Evolutionary conservation across 2,329 filamentous ascomycete genomes (phyloP).

Genomic region (Ophiocordyceps camponoti-saundersi): DNA sequence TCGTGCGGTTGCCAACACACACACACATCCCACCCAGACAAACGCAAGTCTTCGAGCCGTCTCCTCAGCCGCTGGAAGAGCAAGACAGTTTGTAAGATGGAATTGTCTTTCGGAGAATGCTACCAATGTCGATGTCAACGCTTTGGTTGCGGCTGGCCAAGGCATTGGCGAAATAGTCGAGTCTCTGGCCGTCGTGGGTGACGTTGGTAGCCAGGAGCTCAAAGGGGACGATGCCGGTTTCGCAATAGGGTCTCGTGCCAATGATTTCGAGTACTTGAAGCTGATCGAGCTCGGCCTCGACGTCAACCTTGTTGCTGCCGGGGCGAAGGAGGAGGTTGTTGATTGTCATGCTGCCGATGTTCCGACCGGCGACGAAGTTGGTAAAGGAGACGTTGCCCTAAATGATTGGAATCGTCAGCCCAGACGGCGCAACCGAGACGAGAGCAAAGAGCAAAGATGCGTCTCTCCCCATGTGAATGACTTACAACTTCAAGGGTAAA

Average conservation of each 20-base stretch:
- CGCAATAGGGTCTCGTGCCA: conserved; percentile 30
- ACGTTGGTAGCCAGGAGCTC: conserved; percentile 35
- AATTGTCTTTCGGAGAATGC: conserved; percentile 18
- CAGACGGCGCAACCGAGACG: not conserved
- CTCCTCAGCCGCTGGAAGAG: conserved; percentile 4
- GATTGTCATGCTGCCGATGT: conserved; percentile 39
- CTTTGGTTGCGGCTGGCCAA: conserved; percentile 33
- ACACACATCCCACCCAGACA: no score
- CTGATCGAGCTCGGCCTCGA: conserved; percentile 37
- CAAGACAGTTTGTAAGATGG: conserved; percentile 13
- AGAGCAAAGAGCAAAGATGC: no score
- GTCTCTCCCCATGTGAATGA: conserved; percentile 5
- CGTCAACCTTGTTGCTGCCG: conserved; percentile 37
- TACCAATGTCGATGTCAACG: conserved; percentile 32
- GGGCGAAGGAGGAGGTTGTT: conserved; percentile 40
- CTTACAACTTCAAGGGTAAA: conserved; percentile 47
- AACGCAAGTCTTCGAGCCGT: not conserved
- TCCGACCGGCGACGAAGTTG: conserved; percentile 32
- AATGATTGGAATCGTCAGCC: not conserved
- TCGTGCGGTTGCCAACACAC: no score
- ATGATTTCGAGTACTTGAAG: conserved; percentile 22
- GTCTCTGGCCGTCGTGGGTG: conserved; percentile 28
- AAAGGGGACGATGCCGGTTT: conserved; percentile 35
- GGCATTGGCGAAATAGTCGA: conserved; percentile 39
- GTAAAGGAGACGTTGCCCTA: conserved; percentile 47